phyloP scores from a whole-genome alignment of 352 stramenopile species.

The Pythium myriotylum region DNA sequence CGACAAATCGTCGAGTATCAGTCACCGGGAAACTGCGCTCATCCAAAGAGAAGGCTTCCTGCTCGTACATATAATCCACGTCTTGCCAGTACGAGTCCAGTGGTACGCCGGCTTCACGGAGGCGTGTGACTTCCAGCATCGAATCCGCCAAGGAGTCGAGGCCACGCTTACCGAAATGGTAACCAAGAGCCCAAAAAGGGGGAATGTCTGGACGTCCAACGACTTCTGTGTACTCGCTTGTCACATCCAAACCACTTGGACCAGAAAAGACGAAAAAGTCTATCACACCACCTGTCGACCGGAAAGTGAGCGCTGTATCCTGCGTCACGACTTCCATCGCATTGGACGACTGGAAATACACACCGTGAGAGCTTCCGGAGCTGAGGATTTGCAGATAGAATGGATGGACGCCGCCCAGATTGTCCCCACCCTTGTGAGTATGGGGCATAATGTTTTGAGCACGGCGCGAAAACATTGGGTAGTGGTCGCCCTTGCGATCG shows the following conservation, averaged over 20 bases:
- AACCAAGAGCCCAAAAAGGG: slow-evolving; percentile 86
- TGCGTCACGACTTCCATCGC: slow-evolving; percentile 86
- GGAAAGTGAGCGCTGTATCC: slow-evolving; percentile 69
- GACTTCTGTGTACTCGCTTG: slow-evolving; percentile 73
- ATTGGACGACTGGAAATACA: slow-evolving; percentile 83
- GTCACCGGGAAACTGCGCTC: slow-evolving; percentile 45
- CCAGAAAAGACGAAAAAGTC: slow-evolving; percentile 84
- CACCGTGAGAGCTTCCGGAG: slow-evolving; percentile 58
- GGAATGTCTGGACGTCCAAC: slow-evolving; percentile 78
- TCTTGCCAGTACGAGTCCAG: slow-evolving; percentile 85
- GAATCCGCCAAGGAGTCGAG: slow-evolving; percentile 38
- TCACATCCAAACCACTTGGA: slow-evolving; percentile 51
- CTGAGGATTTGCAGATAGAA: slow-evolving; percentile 67
- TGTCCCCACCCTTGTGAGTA: slow-evolving; percentile 50
- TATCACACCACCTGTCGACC: slow-evolving; percentile 74
- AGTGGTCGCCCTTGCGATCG: slow-evolving; percentile 56
- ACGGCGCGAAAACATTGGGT: slow-evolving; percentile 59
- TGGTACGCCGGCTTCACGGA: slow-evolving; percentile 52
- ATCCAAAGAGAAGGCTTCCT: slow-evolving; percentile 66
- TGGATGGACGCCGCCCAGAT: slow-evolving; percentile 81
- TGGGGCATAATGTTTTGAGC: slow-evolving; percentile 19
- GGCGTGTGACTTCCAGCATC: slow-evolving; percentile 36
- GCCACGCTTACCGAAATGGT: slow-evolving; percentile 68
- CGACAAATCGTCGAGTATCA: slow-evolving; percentile 55
- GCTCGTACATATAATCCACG: slow-evolving; percentile 59